Conservation (phyloP, 2,329 filamentous ascomycete species). For the Nothopassalora personata region DNA sequence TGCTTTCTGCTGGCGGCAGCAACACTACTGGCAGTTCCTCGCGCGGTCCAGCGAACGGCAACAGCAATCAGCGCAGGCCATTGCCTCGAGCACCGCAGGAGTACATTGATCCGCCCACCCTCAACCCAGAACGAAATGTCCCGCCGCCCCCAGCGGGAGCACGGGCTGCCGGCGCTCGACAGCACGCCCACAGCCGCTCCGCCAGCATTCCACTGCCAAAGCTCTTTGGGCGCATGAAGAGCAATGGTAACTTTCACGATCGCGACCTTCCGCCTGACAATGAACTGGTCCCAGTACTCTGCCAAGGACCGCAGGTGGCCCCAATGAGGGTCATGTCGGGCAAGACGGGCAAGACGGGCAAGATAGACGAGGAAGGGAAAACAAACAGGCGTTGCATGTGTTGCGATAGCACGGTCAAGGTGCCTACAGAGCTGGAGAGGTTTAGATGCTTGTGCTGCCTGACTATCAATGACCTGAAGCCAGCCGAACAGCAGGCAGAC, state of each 20-base stretch:
- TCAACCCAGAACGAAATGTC: slow-evolving; percentile 19
- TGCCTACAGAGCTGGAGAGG: slow-evolving; percentile 65
- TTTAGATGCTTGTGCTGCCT: slow-evolving; percentile 81
- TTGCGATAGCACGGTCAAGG: slow-evolving; percentile 73
- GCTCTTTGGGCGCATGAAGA: slow-evolving; percentile 57
- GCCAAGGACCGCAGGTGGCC: slow-evolving; percentile 29
- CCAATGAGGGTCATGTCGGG: slow-evolving; percentile 27
- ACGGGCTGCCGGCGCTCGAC: slow-evolving; percentile 12
- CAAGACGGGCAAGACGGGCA: slow-evolving; percentile 28
- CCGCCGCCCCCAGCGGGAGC: slow-evolving; percentile 20
- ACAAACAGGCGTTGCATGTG: slow-evolving; percentile 75
- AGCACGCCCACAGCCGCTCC: slow-evolving; percentile 49
- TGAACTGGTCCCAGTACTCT: slow-evolving; percentile 38
- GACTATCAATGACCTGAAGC: slow-evolving; percentile 71
- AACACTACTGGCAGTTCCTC: slow-evolving; percentile 12
- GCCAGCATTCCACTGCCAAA: slow-evolving; percentile 76
- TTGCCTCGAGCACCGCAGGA: slow-evolving; percentile 20
- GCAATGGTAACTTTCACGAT: slow-evolving; percentile 39
- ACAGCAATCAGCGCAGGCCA: slow-evolving; percentile 15
- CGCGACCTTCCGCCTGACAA: slow-evolving; percentile 39
- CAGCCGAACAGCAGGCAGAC: slow-evolving; percentile 23
- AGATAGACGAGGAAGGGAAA: slow-evolving; percentile 48
- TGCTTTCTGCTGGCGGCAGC: slow-evolving; percentile 25
- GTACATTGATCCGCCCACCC: slow-evolving; percentile 20
- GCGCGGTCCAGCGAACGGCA: slow-evolving; percentile 6